phyloP scores from a whole-genome alignment of 139 green algal genomes.

The Axilococcus clingmanii region DNA sequence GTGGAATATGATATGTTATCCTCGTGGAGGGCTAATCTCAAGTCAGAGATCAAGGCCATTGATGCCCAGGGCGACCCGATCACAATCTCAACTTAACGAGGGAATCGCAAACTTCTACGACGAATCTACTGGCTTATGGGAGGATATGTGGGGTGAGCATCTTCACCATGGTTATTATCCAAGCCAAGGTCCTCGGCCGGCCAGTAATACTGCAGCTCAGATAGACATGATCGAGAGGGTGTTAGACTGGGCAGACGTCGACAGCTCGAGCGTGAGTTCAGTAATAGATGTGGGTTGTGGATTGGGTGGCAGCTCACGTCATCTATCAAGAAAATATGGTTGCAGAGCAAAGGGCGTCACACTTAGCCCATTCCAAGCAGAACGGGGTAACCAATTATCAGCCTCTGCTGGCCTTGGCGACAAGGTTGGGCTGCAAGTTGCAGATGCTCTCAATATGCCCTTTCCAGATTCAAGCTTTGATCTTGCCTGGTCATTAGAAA shows the following conservation, averaged over 20 bases:
- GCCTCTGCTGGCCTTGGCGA: constrained; percentile 40
- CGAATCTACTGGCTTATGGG: constrained; percentile 81
- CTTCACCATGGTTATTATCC: constrained; percentile 97
- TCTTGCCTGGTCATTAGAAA: constrained; percentile 81
- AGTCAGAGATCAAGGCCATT: no score
- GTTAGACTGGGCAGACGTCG: constrained; percentile 68
- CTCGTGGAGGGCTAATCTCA: no score
- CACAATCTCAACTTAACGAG: constrained; percentile 76
- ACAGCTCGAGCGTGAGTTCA: constrained; percentile 10
- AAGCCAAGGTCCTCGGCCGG: constrained; percentile 25
- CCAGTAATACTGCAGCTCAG: constrained; percentile 72
- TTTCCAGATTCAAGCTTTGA: constrained; percentile 74
- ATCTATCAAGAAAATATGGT: constrained; percentile 73
- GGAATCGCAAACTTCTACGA: constrained; percentile 96
- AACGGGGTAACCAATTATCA: constrained; percentile 66
- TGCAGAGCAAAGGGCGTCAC: constrained; percentile 72
- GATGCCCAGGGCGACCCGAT: no score
- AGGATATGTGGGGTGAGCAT: constrained; percentile 80
- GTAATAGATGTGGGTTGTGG: constrained; percentile 96
- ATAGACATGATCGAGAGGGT: constrained; percentile 93
- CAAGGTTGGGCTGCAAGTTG: constrained; percentile 50
- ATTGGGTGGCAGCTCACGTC: constrained; percentile 80
- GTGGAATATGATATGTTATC: no score
- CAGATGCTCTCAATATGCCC: constrained; percentile 74
- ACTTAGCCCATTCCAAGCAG: constrained; percentile 71